phyloP scores from a whole-genome alignment of 2,329 filamentous ascomycete species.

The Colletotrichum tofieldiae region DNA sequence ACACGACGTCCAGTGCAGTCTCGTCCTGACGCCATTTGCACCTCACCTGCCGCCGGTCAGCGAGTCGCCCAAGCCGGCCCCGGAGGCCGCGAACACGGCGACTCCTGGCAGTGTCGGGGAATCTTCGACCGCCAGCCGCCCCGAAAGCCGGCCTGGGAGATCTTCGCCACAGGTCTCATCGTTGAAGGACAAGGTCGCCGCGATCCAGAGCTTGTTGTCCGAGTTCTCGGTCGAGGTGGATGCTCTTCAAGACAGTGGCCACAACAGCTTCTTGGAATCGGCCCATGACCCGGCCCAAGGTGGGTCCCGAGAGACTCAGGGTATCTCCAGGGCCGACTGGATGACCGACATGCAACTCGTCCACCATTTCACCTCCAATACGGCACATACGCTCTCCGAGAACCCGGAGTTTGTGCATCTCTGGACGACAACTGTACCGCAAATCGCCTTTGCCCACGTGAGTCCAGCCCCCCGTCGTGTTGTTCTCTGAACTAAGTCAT shows the following conservation, averaged over 20 bases:
- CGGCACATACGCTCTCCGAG: slow-evolving; percentile 32
- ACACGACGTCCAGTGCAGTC: slow-evolving; percentile 39
- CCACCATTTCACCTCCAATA: slow-evolving; percentile 35
- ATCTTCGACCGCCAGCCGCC: slow-evolving; percentile 26
- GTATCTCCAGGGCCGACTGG: slow-evolving; percentile 26
- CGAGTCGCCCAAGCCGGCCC: slow-evolving; percentile 30
- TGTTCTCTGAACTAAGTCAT: not conserved
- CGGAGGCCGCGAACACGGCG: slow-evolving; percentile 25
- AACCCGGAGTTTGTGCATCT: slow-evolving; percentile 35
- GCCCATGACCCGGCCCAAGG: not conserved
- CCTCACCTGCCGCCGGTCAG: slow-evolving; percentile 25
- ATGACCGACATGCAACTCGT: slow-evolving; percentile 35
- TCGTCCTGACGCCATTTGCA: slow-evolving; percentile 25
- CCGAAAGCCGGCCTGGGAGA: slow-evolving; percentile 18
- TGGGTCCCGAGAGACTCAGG: slow-evolving; percentile 8
- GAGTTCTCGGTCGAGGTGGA: slow-evolving; percentile 36
- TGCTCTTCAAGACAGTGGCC: slow-evolving; percentile 8
- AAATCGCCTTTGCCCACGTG: slow-evolving; percentile 35
- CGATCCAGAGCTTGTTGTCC: slow-evolving; percentile 32
- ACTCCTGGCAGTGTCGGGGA: slow-evolving; percentile 31
- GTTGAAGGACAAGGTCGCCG: slow-evolving; percentile 31
- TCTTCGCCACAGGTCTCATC: slow-evolving; percentile 28
- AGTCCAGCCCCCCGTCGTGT: not conserved
- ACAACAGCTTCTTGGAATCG: not conserved
- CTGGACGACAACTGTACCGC: slow-evolving; percentile 36